Conservation (phyloP, 345 rosid genomes). For the Lepidium africanum region DNA sequence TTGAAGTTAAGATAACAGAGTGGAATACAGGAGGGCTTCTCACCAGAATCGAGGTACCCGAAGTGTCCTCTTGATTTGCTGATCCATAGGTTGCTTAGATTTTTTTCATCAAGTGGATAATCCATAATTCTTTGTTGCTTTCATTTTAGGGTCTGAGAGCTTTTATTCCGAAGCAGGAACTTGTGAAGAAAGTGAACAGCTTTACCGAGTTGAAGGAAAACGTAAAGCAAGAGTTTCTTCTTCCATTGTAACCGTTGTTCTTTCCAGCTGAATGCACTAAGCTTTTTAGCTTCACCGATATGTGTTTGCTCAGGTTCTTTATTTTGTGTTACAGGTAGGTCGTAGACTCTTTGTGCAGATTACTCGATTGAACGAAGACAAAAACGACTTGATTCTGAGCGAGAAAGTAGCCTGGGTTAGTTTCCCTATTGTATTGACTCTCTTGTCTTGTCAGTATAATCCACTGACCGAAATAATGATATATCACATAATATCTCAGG, state of each 20-base stretch:
- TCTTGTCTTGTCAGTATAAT: neutral
- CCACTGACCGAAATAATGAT: neutral
- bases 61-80: neutral
- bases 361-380: conserved; percentile 55
- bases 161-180: conserved; percentile 77
- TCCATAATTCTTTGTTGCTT: neutral
- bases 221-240: conserved; percentile 44
- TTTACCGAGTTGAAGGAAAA: conserved; percentile 87
- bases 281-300: neutral
- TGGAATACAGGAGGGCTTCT: conserved; percentile 94
- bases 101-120: neutral
- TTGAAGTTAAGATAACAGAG: conserved; percentile 71
- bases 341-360: conserved; percentile 47
- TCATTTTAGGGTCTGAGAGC: conserved; percentile 68
- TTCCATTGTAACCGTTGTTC: neutral
- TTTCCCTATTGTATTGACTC: neutral
- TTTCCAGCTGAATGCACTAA: neutral
- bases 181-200: conserved; percentile 62
- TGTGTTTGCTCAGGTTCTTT: neutral
- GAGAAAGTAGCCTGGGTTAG: conserved; percentile 80
- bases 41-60: conserved; percentile 73
- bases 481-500: conserved; percentile 38
- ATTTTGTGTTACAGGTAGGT: conserved; percentile 45
- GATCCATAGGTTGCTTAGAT: neutral
- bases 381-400: conserved; percentile 72